Base-by-base conservation (phyloP, 805 yeast species). In the Kregervanrija pseudodelftensis region DNA sequence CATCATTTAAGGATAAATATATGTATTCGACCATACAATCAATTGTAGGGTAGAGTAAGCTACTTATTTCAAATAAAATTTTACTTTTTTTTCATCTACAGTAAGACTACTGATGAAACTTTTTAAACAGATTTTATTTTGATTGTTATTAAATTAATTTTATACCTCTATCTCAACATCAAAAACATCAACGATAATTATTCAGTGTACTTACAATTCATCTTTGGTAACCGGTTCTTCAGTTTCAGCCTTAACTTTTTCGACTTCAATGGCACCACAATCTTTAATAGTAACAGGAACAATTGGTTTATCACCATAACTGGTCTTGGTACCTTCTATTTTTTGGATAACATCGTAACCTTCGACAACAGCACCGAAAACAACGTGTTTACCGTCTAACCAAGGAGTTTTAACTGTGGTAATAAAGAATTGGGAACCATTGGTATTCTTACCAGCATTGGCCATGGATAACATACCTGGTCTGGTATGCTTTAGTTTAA, bases 371-470 rank as follows among this genome's bases (percentile, higher is more conserved):
- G 88, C 87, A 53, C 99, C 99, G 59, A 93, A 93, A 36, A 93
- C 99, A 61, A 93, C 99, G 67, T 93, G 99, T 56, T 72, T 80
- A 52, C 95, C 93, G 61, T 93, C 88, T 61, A 93, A 78, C 98
- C 99, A 93, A 41, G 82, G 70, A 45, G 96, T 87, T 33, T 77
- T 75, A 16, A 85, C 96, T 28, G 97, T 90, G 59, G 96, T 89
- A 69, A 93, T 84, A 76, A 90, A 90, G 64, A 90, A 90, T 68
- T 89, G 97, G 33, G 96, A 88, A 15, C 96, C 96, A 64, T 89
- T 89, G 66, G 90, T 82, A 67, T 82, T 72, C 50, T 62, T 77
- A 53, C 91, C 91, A 31, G 88, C 81, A 57, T 83, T 83, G 54
- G 91, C 91, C 91, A 83, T 83, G 3, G 87, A 80, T 55, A 83